Percentiles rank a stretch among this genome's conserved stretches.
These are phyloP conservation scores for Talaromyces sp. DNA, from an alignment of 2,329 filamentous ascomycete species.

Conservation along the genomic window DNA sequence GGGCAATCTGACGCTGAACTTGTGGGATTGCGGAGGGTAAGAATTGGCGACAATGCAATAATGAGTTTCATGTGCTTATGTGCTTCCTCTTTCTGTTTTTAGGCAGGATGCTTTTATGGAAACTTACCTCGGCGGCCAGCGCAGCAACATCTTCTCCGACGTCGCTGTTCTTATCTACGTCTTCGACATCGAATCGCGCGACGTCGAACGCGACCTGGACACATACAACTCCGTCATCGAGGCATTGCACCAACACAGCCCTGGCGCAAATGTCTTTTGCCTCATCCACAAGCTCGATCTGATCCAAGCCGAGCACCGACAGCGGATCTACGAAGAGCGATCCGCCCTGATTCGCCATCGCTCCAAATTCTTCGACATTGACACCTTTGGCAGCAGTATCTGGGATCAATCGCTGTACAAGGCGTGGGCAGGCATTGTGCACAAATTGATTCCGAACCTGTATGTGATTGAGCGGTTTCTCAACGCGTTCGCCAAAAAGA, in stretches of 20 bases:
- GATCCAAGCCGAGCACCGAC: conserved; percentile 71
- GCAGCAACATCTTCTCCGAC: conserved; percentile 92
- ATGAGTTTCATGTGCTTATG: neutral
- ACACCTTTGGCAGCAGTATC: conserved; percentile 91
- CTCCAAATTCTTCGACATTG: conserved; percentile 66
- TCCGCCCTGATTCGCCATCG: conserved; percentile 70
- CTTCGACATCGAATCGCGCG: conserved; percentile 95
- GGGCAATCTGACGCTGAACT: conserved; percentile 91
- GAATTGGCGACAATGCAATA: no score
- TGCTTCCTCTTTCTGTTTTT: conserved; percentile 9
- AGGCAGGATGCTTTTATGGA: conserved; percentile 98
- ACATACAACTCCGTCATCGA: conserved; percentile 88
- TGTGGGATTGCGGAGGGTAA: conserved; percentile 97
- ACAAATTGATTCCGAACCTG: conserved; percentile 94
- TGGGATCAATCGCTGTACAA: conserved; percentile 99
- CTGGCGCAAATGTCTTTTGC: conserved; percentile 78
- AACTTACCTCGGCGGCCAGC: conserved; percentile 93
- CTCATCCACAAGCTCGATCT: conserved; percentile 99
- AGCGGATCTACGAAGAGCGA: conserved; percentile 78
- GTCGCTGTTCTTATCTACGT: conserved; percentile 98
- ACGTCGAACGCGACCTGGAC: conserved; percentile 86
- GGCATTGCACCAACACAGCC: conserved; percentile 80
- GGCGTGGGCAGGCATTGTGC: conserved; percentile 96
- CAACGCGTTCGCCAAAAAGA: conserved; percentile 71
- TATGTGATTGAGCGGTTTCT: conserved; percentile 82